These are phyloP conservation scores for Tetracladium setigerum DNA, from an alignment of 495 filamentous ascomycete genomes.

Conservation along the genomic window DNA sequence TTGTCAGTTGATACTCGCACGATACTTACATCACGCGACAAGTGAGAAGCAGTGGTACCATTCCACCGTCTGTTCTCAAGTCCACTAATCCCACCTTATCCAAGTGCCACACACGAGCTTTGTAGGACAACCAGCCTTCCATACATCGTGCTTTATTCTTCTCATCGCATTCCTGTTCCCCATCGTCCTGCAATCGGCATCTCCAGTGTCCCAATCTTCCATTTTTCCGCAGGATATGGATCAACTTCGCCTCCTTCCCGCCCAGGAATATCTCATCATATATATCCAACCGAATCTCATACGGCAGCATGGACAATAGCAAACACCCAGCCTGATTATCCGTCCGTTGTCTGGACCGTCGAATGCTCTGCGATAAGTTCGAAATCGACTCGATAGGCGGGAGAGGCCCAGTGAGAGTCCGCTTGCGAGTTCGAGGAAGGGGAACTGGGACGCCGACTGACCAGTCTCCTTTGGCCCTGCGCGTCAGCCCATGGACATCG, in stretches of 20 bases:
- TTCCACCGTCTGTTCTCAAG: slow-evolving; percentile 8
- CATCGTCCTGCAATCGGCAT: slow-evolving; percentile 10
- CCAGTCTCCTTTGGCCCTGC: slow-evolving; percentile 1
- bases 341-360: slow-evolving; percentile 10
- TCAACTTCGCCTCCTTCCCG: slow-evolving; percentile 2
- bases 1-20: neutral
- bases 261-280: slow-evolving; percentile 12
- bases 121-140: slow-evolving; percentile 15
- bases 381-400: slow-evolving; percentile 2
- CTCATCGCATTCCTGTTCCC: slow-evolving; percentile 5
- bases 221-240: slow-evolving; percentile 13
- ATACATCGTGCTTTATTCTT: slow-evolving; percentile 5
- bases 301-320: slow-evolving; percentile 6
- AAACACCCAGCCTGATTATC: slow-evolving; percentile 5
- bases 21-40: slow-evolving; percentile 12
- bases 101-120: slow-evolving; percentile 5
- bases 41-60: slow-evolving; percentile 10
- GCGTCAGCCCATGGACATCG: slow-evolving; percentile 9
- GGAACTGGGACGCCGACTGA: slow-evolving; percentile 7
- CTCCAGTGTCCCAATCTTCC: slow-evolving; percentile 16
- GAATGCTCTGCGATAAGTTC: slow-evolving; percentile 7
- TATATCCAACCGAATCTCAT: slow-evolving; percentile 9
- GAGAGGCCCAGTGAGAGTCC: slow-evolving; percentile 12
- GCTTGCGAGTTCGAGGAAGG: slow-evolving; percentile 10
- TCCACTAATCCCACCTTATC: slow-evolving; percentile 9